Percentiles rank a stretch among this genome's conserved stretches.
phyloP scores from a whole-genome alignment of 768 basidiomycete genomes.

The Tylopilus sp. region DNA sequence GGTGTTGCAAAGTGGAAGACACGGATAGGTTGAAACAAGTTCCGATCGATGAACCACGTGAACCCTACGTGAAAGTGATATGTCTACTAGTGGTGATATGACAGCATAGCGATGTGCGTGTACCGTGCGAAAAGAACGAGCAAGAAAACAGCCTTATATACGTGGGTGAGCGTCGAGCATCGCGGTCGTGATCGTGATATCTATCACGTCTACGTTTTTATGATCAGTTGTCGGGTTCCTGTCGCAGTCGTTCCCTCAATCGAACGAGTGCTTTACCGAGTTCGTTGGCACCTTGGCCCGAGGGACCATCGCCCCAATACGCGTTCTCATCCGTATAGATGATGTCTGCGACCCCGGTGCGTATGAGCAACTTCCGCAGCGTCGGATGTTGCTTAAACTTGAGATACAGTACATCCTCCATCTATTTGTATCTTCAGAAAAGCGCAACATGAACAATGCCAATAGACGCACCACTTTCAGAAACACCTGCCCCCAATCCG shows the following conservation, averaged over 20 bases:
- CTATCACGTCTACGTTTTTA: background rate
- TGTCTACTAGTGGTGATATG: too few species aligned
- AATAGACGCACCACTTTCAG: constrained; percentile 46
- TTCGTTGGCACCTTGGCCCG: constrained; percentile 53
- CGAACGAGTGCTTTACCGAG: constrained; percentile 58
- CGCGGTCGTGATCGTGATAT: background rate
- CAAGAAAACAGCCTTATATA: too few species aligned
- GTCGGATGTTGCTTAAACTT: constrained; percentile 73
- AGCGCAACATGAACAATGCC: background rate
- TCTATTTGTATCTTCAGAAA: constrained; percentile 25
- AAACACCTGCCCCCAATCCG: constrained; percentile 57
- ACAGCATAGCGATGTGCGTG: too few species aligned
- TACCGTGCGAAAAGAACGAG: too few species aligned
- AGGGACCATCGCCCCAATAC: constrained; percentile 65
- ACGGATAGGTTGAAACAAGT: too few species aligned
- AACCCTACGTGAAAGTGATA: too few species aligned
- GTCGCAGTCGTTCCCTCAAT: constrained; percentile 47
- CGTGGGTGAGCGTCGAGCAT: too few species aligned
- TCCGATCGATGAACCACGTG: too few species aligned
- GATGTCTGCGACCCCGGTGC: constrained; percentile 48
- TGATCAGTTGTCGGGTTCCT: constrained; percentile 21
- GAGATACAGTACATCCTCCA: constrained; percentile 62
- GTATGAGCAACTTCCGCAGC: constrained; percentile 50
- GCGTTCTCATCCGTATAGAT: constrained; percentile 55
- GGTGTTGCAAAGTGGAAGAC: too few species aligned